Conservation (phyloP, 306 rosid genomes). For the Sesbania bispinosa region DNA sequence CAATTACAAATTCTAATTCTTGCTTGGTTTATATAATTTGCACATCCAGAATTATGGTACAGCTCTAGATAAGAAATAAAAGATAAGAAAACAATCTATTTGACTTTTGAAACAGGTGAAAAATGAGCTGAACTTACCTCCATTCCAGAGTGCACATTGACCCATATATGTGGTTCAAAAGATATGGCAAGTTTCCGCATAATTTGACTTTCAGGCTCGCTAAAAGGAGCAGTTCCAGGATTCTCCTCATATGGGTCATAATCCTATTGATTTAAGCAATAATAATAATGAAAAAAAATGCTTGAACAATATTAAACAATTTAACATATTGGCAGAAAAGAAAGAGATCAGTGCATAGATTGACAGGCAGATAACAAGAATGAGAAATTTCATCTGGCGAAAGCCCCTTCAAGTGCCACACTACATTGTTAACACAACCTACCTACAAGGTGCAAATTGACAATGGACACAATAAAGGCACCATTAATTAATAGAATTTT, state of each 20-base stretch:
- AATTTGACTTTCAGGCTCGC: slow-evolving; percentile 97
- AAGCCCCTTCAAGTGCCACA: background rate
- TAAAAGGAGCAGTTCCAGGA: slow-evolving; percentile 88
- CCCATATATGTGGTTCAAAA: slow-evolving; percentile 93
- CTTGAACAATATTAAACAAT: background rate
- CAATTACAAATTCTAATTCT: slow-evolving; percentile 1
- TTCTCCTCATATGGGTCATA: slow-evolving; percentile 98
- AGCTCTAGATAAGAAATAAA: slow-evolving; percentile 6
- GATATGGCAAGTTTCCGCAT: slow-evolving; percentile 86
- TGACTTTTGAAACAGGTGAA: background rate
- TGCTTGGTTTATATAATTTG: slow-evolving; percentile 9
- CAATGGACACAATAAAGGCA: background rate
- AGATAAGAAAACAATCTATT: background rate
- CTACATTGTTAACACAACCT: background rate
- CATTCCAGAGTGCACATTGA: slow-evolving; percentile 99
- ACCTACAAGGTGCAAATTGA: slow-evolving; percentile 6
- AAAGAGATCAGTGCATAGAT: background rate
- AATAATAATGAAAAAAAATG: slow-evolving; percentile 17
- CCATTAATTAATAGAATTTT: background rate
- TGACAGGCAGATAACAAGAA: slow-evolving; percentile 5
- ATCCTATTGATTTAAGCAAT: slow-evolving; percentile 51
- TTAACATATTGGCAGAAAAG: background rate
- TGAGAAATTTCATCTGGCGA: background rate
- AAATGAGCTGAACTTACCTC: slow-evolving; percentile 50
- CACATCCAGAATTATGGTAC: slow-evolving; percentile 12